Base-by-base conservation (phyloP, 768 basidiomycete genomes). In the Cystobasidium ongulense region DNA sequence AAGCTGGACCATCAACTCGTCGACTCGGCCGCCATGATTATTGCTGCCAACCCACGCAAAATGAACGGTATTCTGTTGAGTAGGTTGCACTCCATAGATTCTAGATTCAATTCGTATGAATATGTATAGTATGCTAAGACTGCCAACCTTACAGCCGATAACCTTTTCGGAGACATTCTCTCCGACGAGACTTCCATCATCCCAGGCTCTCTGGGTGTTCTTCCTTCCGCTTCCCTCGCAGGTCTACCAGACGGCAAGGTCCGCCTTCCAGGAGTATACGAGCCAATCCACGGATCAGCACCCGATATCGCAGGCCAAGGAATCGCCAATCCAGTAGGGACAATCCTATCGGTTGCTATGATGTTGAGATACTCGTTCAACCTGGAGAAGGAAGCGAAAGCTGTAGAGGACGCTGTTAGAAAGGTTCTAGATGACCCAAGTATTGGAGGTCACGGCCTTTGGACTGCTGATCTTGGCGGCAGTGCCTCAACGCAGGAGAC, bases 141-240 rank as follows among this genome's bases (percentile, higher is more conserved):
- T 31, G 11, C 17, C 35, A 33, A 25, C 10, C 23, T 23, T 25
- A 36, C 74, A 79, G 78, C 79, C 61, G 79, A 80, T 74, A 80
- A 80, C 75, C 72, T 80, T 25, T 80, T 80, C 36, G 79, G 79
- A 46, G 79, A 80, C 76, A 80, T 80, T 63, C 86, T 99, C 43
- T 98, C 95, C 8, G 96, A 98, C 81, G 92, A 99, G 81, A 86
- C 88, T 15, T 97, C 94, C 77, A 92, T 98, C 77, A 97, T 99
- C 78, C 95, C 95, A 21, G 96, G 96, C 21, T 98, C 96, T 33
- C 88, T 99, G 11, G 96, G 96, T 63, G 86, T 99, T 25, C 85
- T 98, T 17, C 95, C 96, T 17, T 98, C 96, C 15, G 96, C 96
- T 35, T 97, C 94, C 17, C 87, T 99, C 10, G 91, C 94, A 1